phyloP scores from a whole-genome alignment of 495 filamentous ascomycete genomes.

The Neurospora hispaniola region DNA sequence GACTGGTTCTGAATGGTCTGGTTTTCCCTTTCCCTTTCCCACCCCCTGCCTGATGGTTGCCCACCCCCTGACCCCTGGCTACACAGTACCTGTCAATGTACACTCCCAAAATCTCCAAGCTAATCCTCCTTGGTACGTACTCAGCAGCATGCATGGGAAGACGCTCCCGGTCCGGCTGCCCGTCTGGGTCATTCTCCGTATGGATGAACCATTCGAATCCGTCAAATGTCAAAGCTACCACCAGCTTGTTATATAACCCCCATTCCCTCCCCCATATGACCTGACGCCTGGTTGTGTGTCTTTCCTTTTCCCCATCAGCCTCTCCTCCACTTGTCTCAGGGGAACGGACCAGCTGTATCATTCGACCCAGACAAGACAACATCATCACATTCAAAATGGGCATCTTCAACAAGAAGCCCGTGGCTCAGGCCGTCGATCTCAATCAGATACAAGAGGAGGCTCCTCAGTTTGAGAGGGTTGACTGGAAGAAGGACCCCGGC shows the following conservation, averaged over 20 bases:
- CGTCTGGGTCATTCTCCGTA: conserved; percentile 9
- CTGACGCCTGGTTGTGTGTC: conserved; percentile 5
- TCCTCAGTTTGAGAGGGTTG: conserved; percentile 47
- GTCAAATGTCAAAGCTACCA: background rate
- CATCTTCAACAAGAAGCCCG: conserved; percentile 27
- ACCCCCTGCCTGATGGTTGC: background rate
- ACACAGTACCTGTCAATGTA: conserved; percentile 9
- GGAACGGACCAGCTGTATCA: conserved; percentile 12
- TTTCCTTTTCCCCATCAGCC: conserved; percentile 9
- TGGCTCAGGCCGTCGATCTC: conserved; percentile 15
- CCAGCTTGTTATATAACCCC: conserved; percentile 13
- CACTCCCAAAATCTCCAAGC: background rate
- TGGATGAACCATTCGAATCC: background rate
- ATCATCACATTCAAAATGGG: conserved; percentile 15
- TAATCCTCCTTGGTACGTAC: background rate
- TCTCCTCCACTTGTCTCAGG: conserved; percentile 10
- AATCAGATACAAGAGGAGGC: conserved; percentile 38
- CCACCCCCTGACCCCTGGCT: background rate
- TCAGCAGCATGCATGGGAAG: conserved; percentile 4
- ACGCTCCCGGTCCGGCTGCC: conserved; percentile 17
- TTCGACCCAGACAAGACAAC: conserved; percentile 5
- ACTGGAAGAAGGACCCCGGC: conserved; percentile 49
- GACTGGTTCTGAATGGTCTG: background rate
- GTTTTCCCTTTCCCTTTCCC: background rate
- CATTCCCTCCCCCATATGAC: background rate